Percentiles rank a stretch among this genome's conserved stretches.
Evolutionary conservation across 108 stramenopile genomes (phyloP).

Genomic region (Conticribra weissflogii): DNA sequence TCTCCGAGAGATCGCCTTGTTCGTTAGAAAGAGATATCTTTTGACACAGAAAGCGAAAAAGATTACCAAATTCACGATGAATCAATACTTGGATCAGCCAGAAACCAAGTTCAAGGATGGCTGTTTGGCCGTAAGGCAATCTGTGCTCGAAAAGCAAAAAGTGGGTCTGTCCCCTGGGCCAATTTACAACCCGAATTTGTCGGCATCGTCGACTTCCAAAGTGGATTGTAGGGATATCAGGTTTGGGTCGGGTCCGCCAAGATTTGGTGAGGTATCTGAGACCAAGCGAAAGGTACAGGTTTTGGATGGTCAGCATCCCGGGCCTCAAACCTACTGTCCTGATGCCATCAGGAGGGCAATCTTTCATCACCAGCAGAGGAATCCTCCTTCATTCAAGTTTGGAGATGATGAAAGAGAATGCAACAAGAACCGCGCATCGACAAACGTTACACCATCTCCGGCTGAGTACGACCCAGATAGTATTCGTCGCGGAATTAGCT

Average conservation of each 20-base stretch:
- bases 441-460: slow-evolving; percentile 27
- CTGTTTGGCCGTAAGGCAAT: slow-evolving; percentile 41
- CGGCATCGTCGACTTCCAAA: slow-evolving; percentile 15
- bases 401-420: slow-evolving; percentile 42
- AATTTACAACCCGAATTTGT: slow-evolving; percentile 45
- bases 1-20: too few species aligned
- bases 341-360: slow-evolving; percentile 39
- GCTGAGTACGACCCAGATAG: slow-evolving; percentile 44
- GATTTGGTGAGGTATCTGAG: slow-evolving; percentile 39
- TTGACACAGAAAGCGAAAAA: too few species aligned
- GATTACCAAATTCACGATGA: too few species aligned
- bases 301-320: slow-evolving; percentile 20
- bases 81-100: too few species aligned
- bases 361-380: slow-evolving; percentile 27
- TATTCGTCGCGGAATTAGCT: slow-evolving; percentile 38
- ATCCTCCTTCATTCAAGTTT: slow-evolving; percentile 39
- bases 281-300: slow-evolving; percentile 14
- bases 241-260: slow-evolving; percentile 48
- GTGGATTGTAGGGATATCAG: slow-evolving; percentile 42
- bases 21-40: too few species aligned
- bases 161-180: slow-evolving; percentile 36
- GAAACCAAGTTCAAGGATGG: slow-evolving; percentile 55
- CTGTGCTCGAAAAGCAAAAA: slow-evolving; percentile 36
- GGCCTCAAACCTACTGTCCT: slow-evolving; percentile 47
- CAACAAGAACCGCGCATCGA: slow-evolving; percentile 12